Conservation (phyloP, 1,139 yeast species). For the Candida sanyaensis region DNA sequence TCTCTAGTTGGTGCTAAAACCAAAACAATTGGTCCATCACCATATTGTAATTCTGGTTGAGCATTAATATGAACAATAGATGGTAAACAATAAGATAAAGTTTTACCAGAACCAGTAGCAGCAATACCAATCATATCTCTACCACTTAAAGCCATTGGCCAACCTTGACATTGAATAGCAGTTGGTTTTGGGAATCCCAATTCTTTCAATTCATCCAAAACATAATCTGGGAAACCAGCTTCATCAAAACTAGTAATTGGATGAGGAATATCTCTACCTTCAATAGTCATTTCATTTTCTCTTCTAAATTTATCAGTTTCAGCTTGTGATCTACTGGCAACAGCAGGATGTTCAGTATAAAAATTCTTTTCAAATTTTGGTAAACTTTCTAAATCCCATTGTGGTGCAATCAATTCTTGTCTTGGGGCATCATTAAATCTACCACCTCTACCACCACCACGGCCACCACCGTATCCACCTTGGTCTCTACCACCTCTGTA, state of each 20-base stretch:
- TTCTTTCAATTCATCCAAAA: conserved; percentile 81
- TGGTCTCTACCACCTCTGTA: conserved; percentile 25
- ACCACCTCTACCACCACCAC: conserved; percentile 27
- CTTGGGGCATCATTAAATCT: conserved; percentile 37
- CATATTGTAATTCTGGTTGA: conserved; percentile 87
- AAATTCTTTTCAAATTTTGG: conserved; percentile 96
- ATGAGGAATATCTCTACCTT: conserved; percentile 87
- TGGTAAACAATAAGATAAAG: conserved; percentile 94
- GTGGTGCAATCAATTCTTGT: conserved; percentile 59
- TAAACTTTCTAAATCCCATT: conserved; percentile 74
- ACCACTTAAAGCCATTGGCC: conserved; percentile 99
- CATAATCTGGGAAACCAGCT: conserved; percentile 96
- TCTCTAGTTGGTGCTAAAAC: conserved; percentile 99
- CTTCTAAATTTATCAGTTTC: conserved; percentile 79
- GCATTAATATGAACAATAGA: conserved; percentile 97
- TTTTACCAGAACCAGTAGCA: conserved; percentile 98
- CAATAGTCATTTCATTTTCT: conserved; percentile 80
- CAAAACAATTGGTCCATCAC: conserved; percentile 96
- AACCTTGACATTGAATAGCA: conserved; percentile 97
- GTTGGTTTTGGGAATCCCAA: conserved; percentile 96
- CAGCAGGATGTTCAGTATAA: conserved; percentile 81
- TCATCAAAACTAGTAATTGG: conserved; percentile 93
- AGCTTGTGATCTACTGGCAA: conserved; percentile 68
- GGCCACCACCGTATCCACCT: conserved; percentile 33
- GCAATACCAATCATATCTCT: conserved; percentile 99